These are phyloP conservation scores for Colletotrichum sp. DNA, from an alignment of 2,329 filamentous ascomycete species.

Conservation along the genomic window DNA sequence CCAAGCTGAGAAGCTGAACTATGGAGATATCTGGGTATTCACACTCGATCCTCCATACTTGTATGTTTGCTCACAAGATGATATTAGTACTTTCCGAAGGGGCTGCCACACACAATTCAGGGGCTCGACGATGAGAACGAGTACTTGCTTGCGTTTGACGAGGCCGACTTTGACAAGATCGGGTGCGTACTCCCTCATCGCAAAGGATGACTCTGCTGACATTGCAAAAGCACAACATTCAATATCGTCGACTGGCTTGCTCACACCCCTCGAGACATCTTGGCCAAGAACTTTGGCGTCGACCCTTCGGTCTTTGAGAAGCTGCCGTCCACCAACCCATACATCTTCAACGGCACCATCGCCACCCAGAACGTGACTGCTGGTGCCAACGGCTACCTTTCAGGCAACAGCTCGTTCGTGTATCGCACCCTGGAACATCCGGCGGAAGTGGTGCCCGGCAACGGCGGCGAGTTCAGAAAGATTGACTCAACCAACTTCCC, in stretches of 20 bases:
- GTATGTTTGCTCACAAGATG: neutral
- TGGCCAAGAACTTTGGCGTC: slow-evolving; percentile 74
- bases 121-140: slow-evolving; percentile 71
- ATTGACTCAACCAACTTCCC: slow-evolving; percentile 73
- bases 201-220: neutral
- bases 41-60: neutral
- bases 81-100: slow-evolving; percentile 65
- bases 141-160: slow-evolving; percentile 70
- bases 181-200: slow-evolving; percentile 40
- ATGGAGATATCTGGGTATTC: slow-evolving; percentile 59
- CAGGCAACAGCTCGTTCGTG: slow-evolving; percentile 65
- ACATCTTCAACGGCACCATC: slow-evolving; percentile 64
- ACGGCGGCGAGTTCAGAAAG: slow-evolving; percentile 66
- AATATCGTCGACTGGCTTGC: slow-evolving; percentile 74
- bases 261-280: slow-evolving; percentile 65
- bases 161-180: slow-evolving; percentile 68
- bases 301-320: slow-evolving; percentile 62
- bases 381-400: slow-evolving; percentile 37
- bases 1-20: slow-evolving; percentile 58
- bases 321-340: slow-evolving; percentile 62
- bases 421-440: slow-evolving; percentile 63
- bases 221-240: slow-evolving; percentile 66
- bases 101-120: slow-evolving; percentile 67
- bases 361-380: slow-evolving; percentile 50
- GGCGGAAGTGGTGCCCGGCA: slow-evolving; percentile 62